Base-by-base conservation (phyloP, 352 stramenopile genomes). In the Phytophthora pini region DNA sequence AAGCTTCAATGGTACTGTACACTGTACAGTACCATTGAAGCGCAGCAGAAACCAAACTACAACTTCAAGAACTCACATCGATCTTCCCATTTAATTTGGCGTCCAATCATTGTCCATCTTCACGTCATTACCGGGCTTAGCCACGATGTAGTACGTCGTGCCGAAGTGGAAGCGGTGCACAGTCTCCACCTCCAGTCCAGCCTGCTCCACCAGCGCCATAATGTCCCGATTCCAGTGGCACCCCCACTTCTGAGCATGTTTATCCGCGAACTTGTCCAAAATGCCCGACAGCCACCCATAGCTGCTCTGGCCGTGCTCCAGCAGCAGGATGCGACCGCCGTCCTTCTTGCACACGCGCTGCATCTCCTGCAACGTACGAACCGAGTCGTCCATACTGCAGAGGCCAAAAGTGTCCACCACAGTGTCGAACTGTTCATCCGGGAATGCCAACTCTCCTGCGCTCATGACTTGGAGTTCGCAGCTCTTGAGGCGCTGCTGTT, bases 141-240 rank as follows among this genome's bases (percentile, higher is more conserved):
- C 90, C 11, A 94, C 63, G 55, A 96, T 93, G 76, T 93, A 92
- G 74, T 97, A 96, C 13, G 96, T 99, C 46, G 95, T 99, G 46
- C 95, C 96, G 74, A 99, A 98, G 72, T 99, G 95, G 77, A 96
- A 98, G 36, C 88, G 91, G 55, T 85, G 68, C 43, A 97, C 52
- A 5, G 83, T 92, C 68, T 97, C 88, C 13, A 98, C 55, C 34
- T 96, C 68, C 13, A 98, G 79, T 7, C 89, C 92, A 0, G 93
- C 80, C 20, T 89, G 46, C 15, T 92, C 60, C 17, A 98, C 74
- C 36, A 99, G 81, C 10, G 65, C 69, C 47, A 97, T 74, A 43
- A 99, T 98, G 70, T 99, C 95, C 45, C 95, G 77, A 74, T 99
- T 99, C 93, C 94, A 99, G 47, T 97, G 87, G 64, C 95, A 99